Evolutionary conservation across 2,329 filamentous ascomycete genomes (phyloP).

Genomic region (Hymenoscyphus infarciens): DNA sequence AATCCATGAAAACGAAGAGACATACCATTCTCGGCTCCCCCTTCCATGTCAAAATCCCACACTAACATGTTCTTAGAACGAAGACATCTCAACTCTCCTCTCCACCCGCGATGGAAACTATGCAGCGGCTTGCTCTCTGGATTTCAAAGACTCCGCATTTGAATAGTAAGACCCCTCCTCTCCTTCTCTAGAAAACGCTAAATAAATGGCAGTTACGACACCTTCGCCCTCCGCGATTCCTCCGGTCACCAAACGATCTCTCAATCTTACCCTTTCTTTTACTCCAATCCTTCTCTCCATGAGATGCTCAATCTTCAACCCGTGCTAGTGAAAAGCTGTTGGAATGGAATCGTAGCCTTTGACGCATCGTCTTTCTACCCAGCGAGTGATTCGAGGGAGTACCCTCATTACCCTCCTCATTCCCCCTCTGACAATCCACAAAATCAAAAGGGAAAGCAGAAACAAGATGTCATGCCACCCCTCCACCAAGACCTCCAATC

Average conservation of each 20-base stretch:
- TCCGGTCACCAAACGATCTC: slow-evolving; percentile 49
- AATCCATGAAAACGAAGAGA: too few relatives aligned
- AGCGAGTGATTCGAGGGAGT: too few relatives aligned
- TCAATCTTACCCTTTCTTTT: slow-evolving; percentile 59
- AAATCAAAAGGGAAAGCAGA: background rate
- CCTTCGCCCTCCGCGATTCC: slow-evolving; percentile 57
- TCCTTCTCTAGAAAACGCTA: background rate
- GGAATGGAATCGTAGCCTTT: slow-evolving; percentile 55
- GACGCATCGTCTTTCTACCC: slow-evolving; percentile 54
- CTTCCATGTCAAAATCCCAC: background rate
- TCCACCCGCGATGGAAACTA: slow-evolving; percentile 56
- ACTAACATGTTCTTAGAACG: slow-evolving; percentile 38
- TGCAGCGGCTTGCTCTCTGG: slow-evolving; percentile 59
- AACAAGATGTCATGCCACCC: too few relatives aligned
- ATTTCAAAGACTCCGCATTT: slow-evolving; percentile 52
- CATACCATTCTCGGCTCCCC: too few relatives aligned
- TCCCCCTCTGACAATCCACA: background rate
- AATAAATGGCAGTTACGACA: slow-evolving; percentile 46
- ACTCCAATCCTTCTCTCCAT: slow-evolving; percentile 46
- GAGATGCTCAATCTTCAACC: slow-evolving; percentile 49
- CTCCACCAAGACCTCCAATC: background rate
- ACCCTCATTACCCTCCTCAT: background rate
- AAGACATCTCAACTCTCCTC: slow-evolving; percentile 54
- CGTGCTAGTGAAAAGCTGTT: slow-evolving; percentile 52
- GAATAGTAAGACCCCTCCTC: slow-evolving; percentile 14